A percentile compares a stretch with the other conserved stretches of the same genome.
Conservation (phyloP, 345 rosid genomes). For the Angophora floribunda region DNA sequence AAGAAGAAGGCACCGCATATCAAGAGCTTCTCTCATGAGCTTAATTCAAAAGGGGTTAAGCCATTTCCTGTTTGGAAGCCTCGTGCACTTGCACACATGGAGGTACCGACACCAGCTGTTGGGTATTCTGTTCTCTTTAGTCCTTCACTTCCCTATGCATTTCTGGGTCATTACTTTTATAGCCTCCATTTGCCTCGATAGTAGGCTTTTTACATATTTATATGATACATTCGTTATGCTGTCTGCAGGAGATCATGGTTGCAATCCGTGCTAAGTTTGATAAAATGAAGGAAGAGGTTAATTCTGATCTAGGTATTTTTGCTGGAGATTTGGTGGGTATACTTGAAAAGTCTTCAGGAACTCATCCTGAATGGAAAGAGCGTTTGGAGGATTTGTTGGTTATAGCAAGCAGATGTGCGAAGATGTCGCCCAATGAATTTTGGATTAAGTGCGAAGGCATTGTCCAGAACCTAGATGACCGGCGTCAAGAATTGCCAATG, state of each 20-base stretch:
- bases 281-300: conserved; percentile 83
- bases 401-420: conserved; percentile 65
- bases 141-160: neutral
- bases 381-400: conserved; percentile 82
- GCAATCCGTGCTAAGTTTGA: conserved; percentile 81
- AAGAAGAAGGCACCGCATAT: conserved; percentile 73
- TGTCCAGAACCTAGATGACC: conserved; percentile 82
- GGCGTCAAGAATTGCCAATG: conserved; percentile 86
- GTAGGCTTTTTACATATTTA: neutral
- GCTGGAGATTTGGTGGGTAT: conserved; percentile 84
- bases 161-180: neutral
- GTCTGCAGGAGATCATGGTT: conserved; percentile 64
- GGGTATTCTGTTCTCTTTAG: neutral
- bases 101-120: conserved; percentile 26
- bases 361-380: conserved; percentile 64
- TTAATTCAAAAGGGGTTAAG: conserved; percentile 91
- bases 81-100: conserved; percentile 85
- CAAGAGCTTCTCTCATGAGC: conserved; percentile 97
- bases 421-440: conserved; percentile 76
- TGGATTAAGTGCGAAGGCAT: conserved; percentile 86
- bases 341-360: conserved; percentile 54
- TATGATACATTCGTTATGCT: neutral
- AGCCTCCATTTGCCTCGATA: neutral
- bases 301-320: conserved; percentile 78
- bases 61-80: conserved; percentile 90